These are phyloP conservation scores for Aureoboletus auriporus DNA, from an alignment of 768 basidiomycete species.

Conservation along the genomic window DNA sequence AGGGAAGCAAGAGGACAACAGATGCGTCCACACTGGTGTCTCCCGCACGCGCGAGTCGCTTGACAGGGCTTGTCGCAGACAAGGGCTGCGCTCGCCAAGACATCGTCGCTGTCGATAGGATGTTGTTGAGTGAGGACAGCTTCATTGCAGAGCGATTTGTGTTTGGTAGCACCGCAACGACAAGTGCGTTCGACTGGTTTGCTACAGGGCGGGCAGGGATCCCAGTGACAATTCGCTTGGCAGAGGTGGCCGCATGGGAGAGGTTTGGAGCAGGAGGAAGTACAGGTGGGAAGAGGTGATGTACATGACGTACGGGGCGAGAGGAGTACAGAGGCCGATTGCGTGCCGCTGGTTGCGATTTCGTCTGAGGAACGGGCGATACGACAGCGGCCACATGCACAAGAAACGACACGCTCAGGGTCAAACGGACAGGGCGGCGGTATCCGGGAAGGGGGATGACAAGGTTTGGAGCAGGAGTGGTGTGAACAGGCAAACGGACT, in stretches of 20 bases:
- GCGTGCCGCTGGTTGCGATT: conserved; percentile 5
- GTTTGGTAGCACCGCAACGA: conserved; percentile 74
- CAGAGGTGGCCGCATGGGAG: conserved; percentile 78
- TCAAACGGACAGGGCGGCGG: conserved; percentile 69
- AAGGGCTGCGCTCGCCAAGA: conserved; percentile 55
- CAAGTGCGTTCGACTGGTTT: conserved; percentile 73
- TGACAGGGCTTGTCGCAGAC: conserved; percentile 78
- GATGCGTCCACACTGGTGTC: conserved; percentile 77
- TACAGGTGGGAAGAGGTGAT: conserved; percentile 80
- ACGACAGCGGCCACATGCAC: conserved; percentile 72
- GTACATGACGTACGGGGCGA: conserved; percentile 53
- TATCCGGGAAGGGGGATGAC: conserved; percentile 66
- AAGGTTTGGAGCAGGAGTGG: conserved; percentile 70
- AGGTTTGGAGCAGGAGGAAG: conserved; percentile 59
- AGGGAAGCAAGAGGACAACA: conserved; percentile 85
- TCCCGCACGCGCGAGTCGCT: conserved; percentile 76
- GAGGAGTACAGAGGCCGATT: conserved; percentile 15
- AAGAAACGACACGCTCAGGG: conserved; percentile 61
- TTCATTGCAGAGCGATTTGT: conserved; percentile 44
- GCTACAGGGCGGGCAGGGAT: conserved; percentile 75
- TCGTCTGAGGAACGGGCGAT: conserved; percentile 35
- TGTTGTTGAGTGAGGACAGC: conserved; percentile 10
- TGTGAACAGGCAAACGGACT: conserved; percentile 72
- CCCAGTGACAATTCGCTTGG: conserved; percentile 64
- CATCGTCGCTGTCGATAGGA: conserved; percentile 23